Evolutionary conservation across 306 rosid species (phyloP).

Genomic region (Cucumis hystrix): DNA sequence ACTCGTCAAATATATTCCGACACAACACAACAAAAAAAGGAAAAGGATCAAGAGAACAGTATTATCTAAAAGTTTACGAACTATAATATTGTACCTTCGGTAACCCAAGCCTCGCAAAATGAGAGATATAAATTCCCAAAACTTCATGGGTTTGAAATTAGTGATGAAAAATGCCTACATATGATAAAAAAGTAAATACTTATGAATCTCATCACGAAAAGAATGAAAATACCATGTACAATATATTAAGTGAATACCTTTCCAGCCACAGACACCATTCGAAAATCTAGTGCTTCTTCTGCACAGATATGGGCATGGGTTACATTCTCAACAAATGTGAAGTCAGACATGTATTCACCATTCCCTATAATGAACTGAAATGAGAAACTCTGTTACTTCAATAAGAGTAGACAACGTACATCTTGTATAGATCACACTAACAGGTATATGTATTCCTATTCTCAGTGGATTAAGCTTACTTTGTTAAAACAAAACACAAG

Average conservation of each 20-base stretch:
- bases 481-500: neutral
- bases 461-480: neutral
- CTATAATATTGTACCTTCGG: conserved; percentile 38
- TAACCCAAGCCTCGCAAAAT: conserved; percentile 60
- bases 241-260: conserved; percentile 32
- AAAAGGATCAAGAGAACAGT: neutral
- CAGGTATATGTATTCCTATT: neutral
- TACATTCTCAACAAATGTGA: conserved; percentile 73
- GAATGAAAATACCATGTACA: conserved; percentile 5
- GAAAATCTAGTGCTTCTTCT: conserved; percentile 61
- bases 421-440: neutral
- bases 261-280: conserved; percentile 57
- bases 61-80: neutral
- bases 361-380: conserved; percentile 85
- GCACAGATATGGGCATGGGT: conserved; percentile 81
- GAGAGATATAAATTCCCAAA: conserved; percentile 53
- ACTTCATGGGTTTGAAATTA: conserved; percentile 57
- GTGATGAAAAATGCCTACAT: conserved; percentile 84
- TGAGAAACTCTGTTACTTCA: conserved; percentile 46
- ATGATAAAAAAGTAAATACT: conserved; percentile 9
- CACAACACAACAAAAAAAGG: neutral
- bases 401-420: conserved; percentile 2
- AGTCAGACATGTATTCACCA: conserved; percentile 62
- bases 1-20: neutral
- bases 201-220: conserved; percentile 11